Percentiles rank a stretch among this genome's conserved stretches.
phyloP scores from a whole-genome alignment of 305 asterid species.

The Nicotiana rustica region DNA sequence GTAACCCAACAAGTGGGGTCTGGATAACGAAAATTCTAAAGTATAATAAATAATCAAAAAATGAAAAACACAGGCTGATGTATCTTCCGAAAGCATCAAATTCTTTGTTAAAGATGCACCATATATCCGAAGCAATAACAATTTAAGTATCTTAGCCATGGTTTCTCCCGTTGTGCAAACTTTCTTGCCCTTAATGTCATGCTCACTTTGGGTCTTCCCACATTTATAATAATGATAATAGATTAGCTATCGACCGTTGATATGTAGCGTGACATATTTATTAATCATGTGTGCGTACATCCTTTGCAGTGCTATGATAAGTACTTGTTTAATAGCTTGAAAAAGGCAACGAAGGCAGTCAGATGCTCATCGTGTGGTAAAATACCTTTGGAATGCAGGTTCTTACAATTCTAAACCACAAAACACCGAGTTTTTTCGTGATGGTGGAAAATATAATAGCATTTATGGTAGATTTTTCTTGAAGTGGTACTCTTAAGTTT shows the following conservation, averaged over 20 bases:
- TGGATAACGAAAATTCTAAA: neutral
- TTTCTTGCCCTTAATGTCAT: too few species aligned
- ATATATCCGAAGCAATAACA: too few species aligned
- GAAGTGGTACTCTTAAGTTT: conserved; percentile 51
- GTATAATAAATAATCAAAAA: too few species aligned
- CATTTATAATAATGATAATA: too few species aligned
- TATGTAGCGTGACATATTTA: neutral
- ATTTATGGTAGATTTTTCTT: conserved; percentile 57
- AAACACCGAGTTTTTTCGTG: conserved; percentile 67
- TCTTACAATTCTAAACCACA: conserved; percentile 39
- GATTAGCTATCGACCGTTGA: neutral
- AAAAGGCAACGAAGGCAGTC: conserved; percentile 61
- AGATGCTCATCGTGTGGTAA: conserved; percentile 63
- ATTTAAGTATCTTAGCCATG: too few species aligned
- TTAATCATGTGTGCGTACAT: neutral
- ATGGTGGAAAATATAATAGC: conserved; percentile 72
- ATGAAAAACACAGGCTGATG: conserved; percentile 35
- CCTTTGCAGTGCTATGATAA: conserved; percentile 68
- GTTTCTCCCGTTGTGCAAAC: too few species aligned
- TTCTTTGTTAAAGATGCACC: too few species aligned
- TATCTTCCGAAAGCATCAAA: too few species aligned
- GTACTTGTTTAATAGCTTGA: conserved; percentile 60
- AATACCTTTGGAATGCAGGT: conserved; percentile 63
- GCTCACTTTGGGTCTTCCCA: too few species aligned
- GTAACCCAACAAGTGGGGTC: too few species aligned